phyloP scores from a whole-genome alignment of 495 filamentous ascomycete genomes.

The Hypoxylon rickii region DNA sequence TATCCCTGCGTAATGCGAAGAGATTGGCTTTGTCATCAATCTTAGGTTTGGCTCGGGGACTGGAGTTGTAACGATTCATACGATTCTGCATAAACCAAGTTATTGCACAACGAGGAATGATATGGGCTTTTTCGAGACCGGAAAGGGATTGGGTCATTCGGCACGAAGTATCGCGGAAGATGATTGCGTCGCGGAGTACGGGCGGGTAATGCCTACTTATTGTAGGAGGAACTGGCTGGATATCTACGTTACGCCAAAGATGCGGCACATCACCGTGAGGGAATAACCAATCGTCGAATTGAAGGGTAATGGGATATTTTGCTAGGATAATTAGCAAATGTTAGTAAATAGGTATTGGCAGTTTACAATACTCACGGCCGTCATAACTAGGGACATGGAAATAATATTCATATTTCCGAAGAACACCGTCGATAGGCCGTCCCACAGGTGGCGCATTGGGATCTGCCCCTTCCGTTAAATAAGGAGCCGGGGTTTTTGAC shows the following conservation, averaged over 20 bases:
- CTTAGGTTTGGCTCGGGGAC: too few relatives aligned
- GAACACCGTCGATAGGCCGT: not conserved
- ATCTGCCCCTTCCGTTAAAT: too few relatives aligned
- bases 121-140: not conserved
- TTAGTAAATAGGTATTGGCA: not conserved
- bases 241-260: not conserved
- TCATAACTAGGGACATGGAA: not conserved
- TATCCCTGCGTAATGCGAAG: not conserved
- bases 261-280: slow-evolving; percentile 3
- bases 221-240: not conserved
- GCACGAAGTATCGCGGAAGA: not conserved
- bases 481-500: not conserved
- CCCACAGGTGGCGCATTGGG: not conserved
- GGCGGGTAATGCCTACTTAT: not conserved
- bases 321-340: not conserved
- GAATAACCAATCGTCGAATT: slow-evolving; percentile 9
- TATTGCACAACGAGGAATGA: not conserved
- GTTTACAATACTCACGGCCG: not conserved
- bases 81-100: not conserved
- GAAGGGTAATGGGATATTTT: slow-evolving; percentile 6
- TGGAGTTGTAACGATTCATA: not conserved
- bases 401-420: not conserved
- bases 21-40: not conserved
- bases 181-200: not conserved
- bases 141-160: not conserved